Percentiles rank a stretch among this genome's conserved stretches.
Conservation (phyloP, 768 basidiomycete species). For the Fomitopsis serialis region DNA sequence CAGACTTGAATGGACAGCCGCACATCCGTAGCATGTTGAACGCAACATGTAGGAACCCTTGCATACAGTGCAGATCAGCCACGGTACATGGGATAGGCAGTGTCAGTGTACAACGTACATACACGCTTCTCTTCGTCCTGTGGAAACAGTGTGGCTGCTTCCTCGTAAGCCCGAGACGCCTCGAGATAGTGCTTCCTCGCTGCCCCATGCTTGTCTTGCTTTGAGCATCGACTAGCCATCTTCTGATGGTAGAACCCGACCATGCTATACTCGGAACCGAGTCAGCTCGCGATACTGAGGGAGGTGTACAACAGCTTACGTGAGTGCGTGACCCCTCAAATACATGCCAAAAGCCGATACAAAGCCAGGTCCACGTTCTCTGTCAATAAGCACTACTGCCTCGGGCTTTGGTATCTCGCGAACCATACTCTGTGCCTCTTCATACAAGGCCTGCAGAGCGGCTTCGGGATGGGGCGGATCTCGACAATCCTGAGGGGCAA, state of each 20-base stretch:
- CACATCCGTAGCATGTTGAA: constrained; percentile 1
- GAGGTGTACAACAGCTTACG: constrained; percentile 1
- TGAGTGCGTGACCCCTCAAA: constrained; percentile 3
- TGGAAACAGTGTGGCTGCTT: constrained; percentile 7
- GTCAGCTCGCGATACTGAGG: not conserved
- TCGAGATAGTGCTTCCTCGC: not conserved
- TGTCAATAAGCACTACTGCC: not conserved
- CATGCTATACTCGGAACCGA: not conserved
- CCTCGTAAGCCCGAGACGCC: constrained; percentile 5
- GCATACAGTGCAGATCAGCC: too few relatives aligned
- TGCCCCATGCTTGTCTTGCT: not conserved
- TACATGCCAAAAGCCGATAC: constrained; percentile 7
- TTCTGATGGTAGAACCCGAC: constrained; percentile 11
- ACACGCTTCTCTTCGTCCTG: constrained; percentile 8
- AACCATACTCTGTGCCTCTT: constrained; percentile 14
- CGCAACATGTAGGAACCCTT: constrained; percentile 4
- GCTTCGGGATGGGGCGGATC: not conserved
- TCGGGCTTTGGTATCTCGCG: not conserved
- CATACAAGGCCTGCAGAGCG: not conserved
- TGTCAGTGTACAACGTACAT: not conserved
- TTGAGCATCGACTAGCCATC: not conserved
- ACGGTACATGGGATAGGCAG: not conserved
- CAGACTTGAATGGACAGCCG: not conserved
- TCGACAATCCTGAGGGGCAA: not conserved
- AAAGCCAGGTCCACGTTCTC: constrained; percentile 2